These are phyloP conservation scores for Suhomyces pyralidae DNA, from an alignment of 805 yeast genomes.

Conservation along the genomic window DNA sequence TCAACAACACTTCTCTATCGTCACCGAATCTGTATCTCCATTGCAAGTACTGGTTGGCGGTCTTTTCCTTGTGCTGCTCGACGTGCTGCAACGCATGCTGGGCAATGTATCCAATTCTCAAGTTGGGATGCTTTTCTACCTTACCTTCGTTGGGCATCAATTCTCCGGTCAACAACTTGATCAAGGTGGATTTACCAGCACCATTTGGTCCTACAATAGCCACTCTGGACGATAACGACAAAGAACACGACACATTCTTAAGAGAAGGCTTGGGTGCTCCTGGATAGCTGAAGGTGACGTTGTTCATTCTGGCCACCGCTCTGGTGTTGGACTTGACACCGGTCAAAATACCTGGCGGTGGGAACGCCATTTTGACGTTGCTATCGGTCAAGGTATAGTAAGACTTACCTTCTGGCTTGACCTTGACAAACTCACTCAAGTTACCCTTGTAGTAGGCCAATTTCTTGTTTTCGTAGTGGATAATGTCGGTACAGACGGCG, in stretches of 20 bases:
- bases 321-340: conserved; percentile 95
- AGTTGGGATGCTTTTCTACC: conserved; percentile 96
- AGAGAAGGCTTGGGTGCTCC: conserved; percentile 85
- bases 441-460: conserved; percentile 95
- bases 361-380: conserved; percentile 95
- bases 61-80: conserved; percentile 94
- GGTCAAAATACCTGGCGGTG: conserved; percentile 96
- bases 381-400: conserved; percentile 92
- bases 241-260: conserved; percentile 76
- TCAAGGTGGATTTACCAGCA: conserved; percentile 97
- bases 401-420: conserved; percentile 93
- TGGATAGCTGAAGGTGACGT: conserved; percentile 87
- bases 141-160: conserved; percentile 80
- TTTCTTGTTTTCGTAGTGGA: conserved; percentile 93
- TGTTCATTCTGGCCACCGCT: conserved; percentile 83
- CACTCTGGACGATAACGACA: conserved; percentile 92
- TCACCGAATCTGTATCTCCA: conserved; percentile 99
- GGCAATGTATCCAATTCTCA: conserved; percentile 97
- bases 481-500: conserved; percentile 92
- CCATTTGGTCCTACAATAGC: conserved; percentile 98
- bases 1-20: conserved; percentile 92
- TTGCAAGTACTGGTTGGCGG: conserved; percentile 95
- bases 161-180: conserved; percentile 91
- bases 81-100: conserved; percentile 98
- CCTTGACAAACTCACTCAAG: conserved; percentile 85